phyloP scores from a whole-genome alignment of 2,329 filamentous ascomycete species.

The Trichoderma atrobrunneum region DNA sequence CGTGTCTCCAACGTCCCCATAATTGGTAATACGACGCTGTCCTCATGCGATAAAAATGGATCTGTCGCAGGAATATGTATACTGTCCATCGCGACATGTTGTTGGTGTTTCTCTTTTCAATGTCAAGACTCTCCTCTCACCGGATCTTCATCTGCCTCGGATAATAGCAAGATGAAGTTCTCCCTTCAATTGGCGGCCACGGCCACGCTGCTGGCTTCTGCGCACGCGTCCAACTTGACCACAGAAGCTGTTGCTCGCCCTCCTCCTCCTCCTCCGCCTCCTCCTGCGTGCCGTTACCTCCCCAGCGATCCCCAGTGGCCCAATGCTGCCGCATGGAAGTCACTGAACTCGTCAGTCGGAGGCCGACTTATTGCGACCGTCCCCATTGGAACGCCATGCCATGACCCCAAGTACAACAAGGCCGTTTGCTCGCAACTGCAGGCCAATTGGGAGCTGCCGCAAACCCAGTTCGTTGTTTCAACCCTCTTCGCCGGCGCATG shows the following conservation, averaged over 20 bases:
- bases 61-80: not conserved
- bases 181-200: not conserved
- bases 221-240: not conserved
- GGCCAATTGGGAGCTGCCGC: slow-evolving; percentile 42
- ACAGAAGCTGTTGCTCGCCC: not conserved
- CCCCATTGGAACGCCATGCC: slow-evolving; percentile 50
- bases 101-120: not conserved
- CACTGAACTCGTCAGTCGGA: slow-evolving; percentile 48
- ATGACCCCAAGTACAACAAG: slow-evolving; percentile 46
- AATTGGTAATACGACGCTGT: not conserved
- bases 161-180: not conserved
- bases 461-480: slow-evolving; percentile 36
- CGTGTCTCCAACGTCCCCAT: slow-evolving; percentile 1
- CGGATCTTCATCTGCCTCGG: not conserved
- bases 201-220: not conserved
- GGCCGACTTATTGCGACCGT: slow-evolving; percentile 50
- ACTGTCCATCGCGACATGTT: not conserved
- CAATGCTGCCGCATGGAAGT: not conserved
- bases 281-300: not conserved
- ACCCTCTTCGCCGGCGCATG: not conserved
- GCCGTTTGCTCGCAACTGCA: slow-evolving; percentile 42
- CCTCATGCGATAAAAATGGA: not conserved
- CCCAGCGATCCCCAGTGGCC: not conserved
- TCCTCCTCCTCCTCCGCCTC: not conserved
- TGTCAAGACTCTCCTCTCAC: not conserved